phyloP scores from a whole-genome alignment of 768 basidiomycete genomes.

The Mycena polygramma region DNA sequence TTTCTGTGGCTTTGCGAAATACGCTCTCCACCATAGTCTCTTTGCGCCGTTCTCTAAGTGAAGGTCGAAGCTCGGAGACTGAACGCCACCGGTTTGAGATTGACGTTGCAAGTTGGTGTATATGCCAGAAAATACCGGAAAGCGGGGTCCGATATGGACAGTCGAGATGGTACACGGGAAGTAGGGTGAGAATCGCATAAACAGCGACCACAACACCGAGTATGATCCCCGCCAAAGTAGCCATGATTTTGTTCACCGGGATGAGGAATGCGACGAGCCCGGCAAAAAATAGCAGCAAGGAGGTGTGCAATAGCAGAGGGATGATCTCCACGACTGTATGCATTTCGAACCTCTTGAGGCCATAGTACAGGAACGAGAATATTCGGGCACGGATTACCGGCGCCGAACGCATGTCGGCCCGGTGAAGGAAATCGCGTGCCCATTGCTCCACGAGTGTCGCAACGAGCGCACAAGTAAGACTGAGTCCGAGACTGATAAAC shows the following conservation, averaged over 20 bases:
- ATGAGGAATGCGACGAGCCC: background rate
- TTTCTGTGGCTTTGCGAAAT: no score
- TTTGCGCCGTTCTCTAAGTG: no score
- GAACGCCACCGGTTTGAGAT: no score
- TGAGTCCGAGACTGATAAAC: conserved; percentile 8
- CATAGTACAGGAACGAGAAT: background rate
- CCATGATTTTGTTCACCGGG: background rate
- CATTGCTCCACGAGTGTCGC: conserved; percentile 5
- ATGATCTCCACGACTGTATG: background rate
- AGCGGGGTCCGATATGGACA: background rate
- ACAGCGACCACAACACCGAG: background rate
- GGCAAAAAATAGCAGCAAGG: background rate
- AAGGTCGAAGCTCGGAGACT: no score
- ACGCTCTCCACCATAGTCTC: no score
- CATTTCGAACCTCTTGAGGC: background rate
- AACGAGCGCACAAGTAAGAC: background rate
- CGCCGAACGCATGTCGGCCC: background rate
- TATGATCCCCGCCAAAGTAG: background rate
- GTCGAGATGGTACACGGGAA: background rate
- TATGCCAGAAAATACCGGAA: background rate
- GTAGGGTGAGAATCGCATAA: background rate
- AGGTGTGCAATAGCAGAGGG: background rate
- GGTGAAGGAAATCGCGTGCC: conserved; percentile 1
- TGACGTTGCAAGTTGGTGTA: no score
- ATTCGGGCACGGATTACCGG: background rate